Percentiles rank a stretch among this genome's conserved stretches.
Conservation (phyloP, 345 rosid species). For the Ceriops decandra region DNA sequence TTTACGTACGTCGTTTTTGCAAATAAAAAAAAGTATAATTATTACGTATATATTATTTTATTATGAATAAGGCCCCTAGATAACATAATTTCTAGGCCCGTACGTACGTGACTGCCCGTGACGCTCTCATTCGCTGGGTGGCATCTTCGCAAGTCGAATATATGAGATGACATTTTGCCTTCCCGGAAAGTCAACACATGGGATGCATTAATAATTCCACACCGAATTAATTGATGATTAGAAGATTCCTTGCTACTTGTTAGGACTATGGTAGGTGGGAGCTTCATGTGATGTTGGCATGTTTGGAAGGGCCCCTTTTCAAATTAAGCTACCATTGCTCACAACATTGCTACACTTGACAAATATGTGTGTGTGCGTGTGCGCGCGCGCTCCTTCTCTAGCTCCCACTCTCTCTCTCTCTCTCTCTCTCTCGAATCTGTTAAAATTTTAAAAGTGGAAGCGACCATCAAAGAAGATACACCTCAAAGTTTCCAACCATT, state of each 20-base stretch:
- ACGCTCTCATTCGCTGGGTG: too few relatives aligned
- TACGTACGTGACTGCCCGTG: too few relatives aligned
- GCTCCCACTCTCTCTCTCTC: neutral
- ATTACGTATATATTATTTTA: too few relatives aligned
- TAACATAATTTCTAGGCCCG: too few relatives aligned
- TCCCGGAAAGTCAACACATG: constrained; percentile 24
- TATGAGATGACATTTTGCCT: too few relatives aligned
- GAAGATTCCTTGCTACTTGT: constrained; percentile 28
- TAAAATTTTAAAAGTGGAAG: neutral
- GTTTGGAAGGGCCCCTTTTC: neutral
- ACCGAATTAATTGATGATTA: constrained; percentile 16
- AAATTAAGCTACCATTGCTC: neutral
- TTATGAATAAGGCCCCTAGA: too few relatives aligned
- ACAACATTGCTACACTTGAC: neutral
- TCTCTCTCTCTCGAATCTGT: neutral
- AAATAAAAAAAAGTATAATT: too few relatives aligned
- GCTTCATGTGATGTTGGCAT: constrained; percentile 21
- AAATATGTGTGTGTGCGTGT: neutral
- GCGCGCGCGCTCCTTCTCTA: neutral
- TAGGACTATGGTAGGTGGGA: constrained; percentile 15
- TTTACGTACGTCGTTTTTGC: too few relatives aligned
- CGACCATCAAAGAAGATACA: neutral
- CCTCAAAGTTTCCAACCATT: constrained; percentile 2
- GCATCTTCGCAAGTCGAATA: too few relatives aligned
- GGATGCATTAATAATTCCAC: constrained; percentile 5